These are phyloP conservation scores for Trichoderma simmonsii DNA, from an alignment of 2,329 filamentous ascomycete species.

Conservation along the genomic window DNA sequence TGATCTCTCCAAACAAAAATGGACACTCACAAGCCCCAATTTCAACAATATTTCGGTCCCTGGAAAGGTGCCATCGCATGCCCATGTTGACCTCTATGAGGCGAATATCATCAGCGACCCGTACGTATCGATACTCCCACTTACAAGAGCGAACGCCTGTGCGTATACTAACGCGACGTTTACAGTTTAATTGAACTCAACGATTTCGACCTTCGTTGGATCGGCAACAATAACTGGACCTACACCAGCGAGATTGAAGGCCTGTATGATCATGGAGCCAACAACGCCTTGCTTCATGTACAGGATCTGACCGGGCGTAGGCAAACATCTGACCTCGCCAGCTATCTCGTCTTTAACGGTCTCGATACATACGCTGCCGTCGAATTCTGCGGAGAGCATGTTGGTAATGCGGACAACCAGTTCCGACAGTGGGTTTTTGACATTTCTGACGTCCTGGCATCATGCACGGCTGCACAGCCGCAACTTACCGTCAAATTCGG, in stretches of 20 bases:
- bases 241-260: conserved; percentile 1
- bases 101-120: neutral
- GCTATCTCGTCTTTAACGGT: conserved; percentile 5
- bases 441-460: neutral
- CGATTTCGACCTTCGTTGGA: conserved; percentile 5
- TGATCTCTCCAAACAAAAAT: neutral
- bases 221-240: conserved; percentile 1
- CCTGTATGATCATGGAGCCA: neutral
- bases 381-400: neutral
- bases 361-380: conserved; percentile 4
- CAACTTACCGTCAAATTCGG: neutral
- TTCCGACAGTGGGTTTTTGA: conserved; percentile 11
- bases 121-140: neutral
- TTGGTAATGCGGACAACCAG: neutral
- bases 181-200: neutral
- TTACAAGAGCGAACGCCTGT: neutral
- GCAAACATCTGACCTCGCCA: neutral
- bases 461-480: neutral
- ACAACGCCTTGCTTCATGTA: neutral
- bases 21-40: conserved; percentile 2
- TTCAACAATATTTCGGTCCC: neutral
- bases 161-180: neutral
- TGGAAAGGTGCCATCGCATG: conserved; percentile 5
- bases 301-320: neutral
- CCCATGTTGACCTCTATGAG: conserved; percentile 2